phyloP scores from a whole-genome alignment of 2,329 filamentous ascomycete genomes.

The Davidsoniella virescens region DNA sequence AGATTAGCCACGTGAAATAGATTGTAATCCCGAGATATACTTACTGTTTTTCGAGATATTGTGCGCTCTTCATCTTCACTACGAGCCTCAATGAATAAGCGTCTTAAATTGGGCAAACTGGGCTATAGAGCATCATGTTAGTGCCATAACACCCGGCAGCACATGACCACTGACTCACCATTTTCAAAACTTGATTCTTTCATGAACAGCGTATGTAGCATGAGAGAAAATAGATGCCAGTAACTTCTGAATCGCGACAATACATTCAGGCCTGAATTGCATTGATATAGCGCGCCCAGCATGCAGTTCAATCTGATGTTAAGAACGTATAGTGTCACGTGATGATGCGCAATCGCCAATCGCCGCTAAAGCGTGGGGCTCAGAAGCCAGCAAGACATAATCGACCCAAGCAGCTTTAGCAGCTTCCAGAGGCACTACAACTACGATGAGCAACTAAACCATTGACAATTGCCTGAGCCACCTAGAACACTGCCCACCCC shows the following conservation, averaged over 20 bases:
- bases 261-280: neutral
- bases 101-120: constrained; percentile 82
- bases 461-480: neutral
- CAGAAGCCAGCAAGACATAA: constrained; percentile 10
- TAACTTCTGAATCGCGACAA: neutral
- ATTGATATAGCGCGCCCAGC: constrained; percentile 1
- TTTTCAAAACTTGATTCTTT: neutral
- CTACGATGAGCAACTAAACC: too few relatives aligned
- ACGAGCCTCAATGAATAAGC: constrained; percentile 86
- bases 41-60: constrained; percentile 80
- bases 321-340: too few relatives aligned
- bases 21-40: constrained; percentile 19
- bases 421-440: too few relatives aligned
- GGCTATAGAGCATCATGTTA: constrained; percentile 31
- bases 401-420: too few relatives aligned
- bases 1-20: too few relatives aligned
- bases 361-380: too few relatives aligned
- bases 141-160: neutral
- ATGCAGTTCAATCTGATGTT: neutral
- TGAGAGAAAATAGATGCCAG: too few relatives aligned
- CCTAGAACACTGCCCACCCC: constrained; percentile 1
- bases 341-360: too few relatives aligned
- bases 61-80: constrained; percentile 88
- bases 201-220: too few relatives aligned
- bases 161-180: constrained; percentile 2